A percentile compares a stretch with the other conserved stretches of the same genome.
phyloP scores from a whole-genome alignment of 1,284 basidiomycete genomes.

The Ceratorhiza oryzae-sativae region DNA sequence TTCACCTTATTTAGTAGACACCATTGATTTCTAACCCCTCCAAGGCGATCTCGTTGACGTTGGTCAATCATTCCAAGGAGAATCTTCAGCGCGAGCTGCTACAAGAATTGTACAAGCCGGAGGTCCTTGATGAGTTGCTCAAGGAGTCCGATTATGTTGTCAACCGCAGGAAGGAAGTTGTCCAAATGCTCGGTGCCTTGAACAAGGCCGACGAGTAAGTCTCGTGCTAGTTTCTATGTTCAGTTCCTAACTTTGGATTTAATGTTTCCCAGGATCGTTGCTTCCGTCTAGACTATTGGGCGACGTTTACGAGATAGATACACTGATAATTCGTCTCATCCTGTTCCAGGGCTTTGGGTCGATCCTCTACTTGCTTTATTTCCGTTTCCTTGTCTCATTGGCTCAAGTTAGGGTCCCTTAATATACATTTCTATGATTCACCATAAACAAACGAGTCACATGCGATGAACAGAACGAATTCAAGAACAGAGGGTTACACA shows the following conservation, averaged over 20 bases:
- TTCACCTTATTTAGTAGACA: not conserved
- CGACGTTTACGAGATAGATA: not conserved
- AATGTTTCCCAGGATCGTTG: conserved; percentile 43
- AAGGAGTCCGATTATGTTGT: conserved; percentile 91
- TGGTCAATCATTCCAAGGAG: conserved; percentile 93
- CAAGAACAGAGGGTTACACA: conserved; percentile 7
- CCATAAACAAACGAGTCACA: conserved; percentile 3
- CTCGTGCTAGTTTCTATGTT: not conserved
- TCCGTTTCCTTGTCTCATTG: conserved; percentile 18
- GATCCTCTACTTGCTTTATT: conserved; percentile 17
- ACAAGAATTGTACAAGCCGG: conserved; percentile 89
- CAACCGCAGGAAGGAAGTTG: conserved; percentile 85
- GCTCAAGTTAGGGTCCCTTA: conserved; percentile 13
- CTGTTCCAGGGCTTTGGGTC: conserved; percentile 1
- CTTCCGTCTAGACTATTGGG: conserved; percentile 41
- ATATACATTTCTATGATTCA: conserved; percentile 34
- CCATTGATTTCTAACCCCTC: not conserved
- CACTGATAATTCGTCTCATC: conserved; percentile 29
- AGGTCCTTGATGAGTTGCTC: conserved; percentile 88
- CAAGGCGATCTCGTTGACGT: conserved; percentile 86
- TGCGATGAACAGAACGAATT: conserved; percentile 4
- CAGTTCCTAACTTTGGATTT: not conserved
- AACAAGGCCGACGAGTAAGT: conserved; percentile 92
- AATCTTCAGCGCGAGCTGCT: conserved; percentile 88
- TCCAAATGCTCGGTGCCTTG: conserved; percentile 85